Evolutionary conservation across 495 filamentous ascomycete species (phyloP).

Genomic region (Penicillium parvum): DNA sequence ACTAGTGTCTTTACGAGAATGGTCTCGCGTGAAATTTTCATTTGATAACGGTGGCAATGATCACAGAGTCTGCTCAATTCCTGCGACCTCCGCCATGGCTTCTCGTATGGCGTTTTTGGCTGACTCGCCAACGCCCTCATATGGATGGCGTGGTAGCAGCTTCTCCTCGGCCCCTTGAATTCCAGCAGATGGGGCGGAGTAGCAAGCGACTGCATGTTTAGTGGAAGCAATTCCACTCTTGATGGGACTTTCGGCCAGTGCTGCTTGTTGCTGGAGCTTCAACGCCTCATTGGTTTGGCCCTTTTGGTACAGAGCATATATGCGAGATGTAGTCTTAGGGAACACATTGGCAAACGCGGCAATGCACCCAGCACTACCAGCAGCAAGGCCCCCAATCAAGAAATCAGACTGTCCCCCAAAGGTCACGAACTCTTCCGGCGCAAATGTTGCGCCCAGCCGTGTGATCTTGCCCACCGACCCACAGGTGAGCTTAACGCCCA

Average conservation of each 20-base stretch:
- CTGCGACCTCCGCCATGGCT: conserved; percentile 35
- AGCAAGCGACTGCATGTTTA: conserved; percentile 54
- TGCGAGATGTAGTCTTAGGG: conserved; percentile 56
- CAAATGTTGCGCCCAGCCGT: conserved; percentile 51
- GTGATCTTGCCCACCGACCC: conserved; percentile 65
- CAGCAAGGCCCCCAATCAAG: conserved; percentile 51
- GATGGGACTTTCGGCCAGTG: conserved; percentile 73
- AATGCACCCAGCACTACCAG: conserved; percentile 51
- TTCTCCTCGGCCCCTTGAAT: conserved; percentile 16
- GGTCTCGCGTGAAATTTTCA: not conserved
- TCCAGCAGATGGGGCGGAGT: conserved; percentile 22
- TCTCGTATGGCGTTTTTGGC: conserved; percentile 43
- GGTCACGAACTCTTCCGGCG: conserved; percentile 52
- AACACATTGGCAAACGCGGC: conserved; percentile 66
- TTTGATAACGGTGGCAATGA: too few species aligned
- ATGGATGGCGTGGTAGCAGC: conserved; percentile 52
- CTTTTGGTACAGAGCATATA: conserved; percentile 60
- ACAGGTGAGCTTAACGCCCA: conserved; percentile 67
- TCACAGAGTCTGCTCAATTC: conserved; percentile 16
- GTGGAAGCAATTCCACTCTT: conserved; percentile 69
- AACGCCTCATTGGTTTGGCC: conserved; percentile 62
- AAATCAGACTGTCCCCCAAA: conserved; percentile 71
- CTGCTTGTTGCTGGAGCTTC: conserved; percentile 66
- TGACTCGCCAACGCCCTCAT: conserved; percentile 44
- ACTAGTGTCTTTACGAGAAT: not conserved